Evolutionary conservation across 2,329 filamentous ascomycete genomes (phyloP).

Genomic region (Emergomyces orientalis): DNA sequence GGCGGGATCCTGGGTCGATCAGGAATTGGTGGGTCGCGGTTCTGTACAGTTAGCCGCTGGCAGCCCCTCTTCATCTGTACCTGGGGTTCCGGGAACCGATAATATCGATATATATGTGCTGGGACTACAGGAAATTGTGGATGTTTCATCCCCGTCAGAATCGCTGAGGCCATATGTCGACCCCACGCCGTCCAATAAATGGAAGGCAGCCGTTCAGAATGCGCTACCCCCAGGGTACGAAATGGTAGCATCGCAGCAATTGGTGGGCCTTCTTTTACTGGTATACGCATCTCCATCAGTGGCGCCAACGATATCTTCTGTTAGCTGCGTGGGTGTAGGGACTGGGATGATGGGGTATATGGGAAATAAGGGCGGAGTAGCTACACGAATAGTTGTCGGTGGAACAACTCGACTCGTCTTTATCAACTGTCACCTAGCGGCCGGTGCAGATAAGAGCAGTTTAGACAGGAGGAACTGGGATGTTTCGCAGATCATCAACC

Average conservation of each 20-base stretch:
- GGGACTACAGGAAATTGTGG: constrained; percentile 85
- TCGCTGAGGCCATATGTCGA: constrained; percentile 71
- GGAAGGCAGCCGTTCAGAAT: constrained; percentile 66
- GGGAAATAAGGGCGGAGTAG: constrained; percentile 90
- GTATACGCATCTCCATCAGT: constrained; percentile 77
- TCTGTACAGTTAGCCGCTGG: not conserved
- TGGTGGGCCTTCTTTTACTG: constrained; percentile 74
- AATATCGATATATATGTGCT: constrained; percentile 85
- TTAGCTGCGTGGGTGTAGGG: constrained; percentile 74
- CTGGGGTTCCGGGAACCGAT: constrained; percentile 45
- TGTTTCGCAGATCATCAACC: constrained; percentile 62
- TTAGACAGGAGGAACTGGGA: constrained; percentile 88
- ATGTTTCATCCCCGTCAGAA: constrained; percentile 65
- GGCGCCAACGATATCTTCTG: constrained; percentile 62
- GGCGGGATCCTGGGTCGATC: constrained; percentile 2
- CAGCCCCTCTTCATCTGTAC: not conserved
- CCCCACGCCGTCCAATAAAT: constrained; percentile 60
- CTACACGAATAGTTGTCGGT: constrained; percentile 71
- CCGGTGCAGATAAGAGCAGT: constrained; percentile 66
- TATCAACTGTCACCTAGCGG: constrained; percentile 83
- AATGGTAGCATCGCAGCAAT: constrained; percentile 69
- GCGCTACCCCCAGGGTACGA: constrained; percentile 69
- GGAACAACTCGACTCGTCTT: constrained; percentile 86
- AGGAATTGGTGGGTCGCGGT: not conserved
- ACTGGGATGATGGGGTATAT: constrained; percentile 88